phyloP scores from a whole-genome alignment of 2,329 filamentous ascomycete genomes.

The Fusarium chuoi region DNA sequence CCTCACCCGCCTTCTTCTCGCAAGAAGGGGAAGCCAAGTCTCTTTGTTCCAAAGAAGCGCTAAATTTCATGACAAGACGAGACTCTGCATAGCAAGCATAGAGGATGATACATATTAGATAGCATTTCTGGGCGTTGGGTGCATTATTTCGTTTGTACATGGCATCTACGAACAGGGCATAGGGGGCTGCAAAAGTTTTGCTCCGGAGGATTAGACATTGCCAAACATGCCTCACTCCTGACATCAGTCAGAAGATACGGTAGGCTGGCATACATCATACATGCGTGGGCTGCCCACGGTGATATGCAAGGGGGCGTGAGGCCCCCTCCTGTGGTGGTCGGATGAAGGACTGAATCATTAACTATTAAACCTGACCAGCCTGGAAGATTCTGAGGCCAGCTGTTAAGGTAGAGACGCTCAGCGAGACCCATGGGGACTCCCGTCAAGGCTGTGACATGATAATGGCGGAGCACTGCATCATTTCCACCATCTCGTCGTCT shows the following conservation, averaged over 20 bases:
- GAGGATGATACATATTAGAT: conserved; percentile 3
- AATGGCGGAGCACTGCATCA: conserved; percentile 6
- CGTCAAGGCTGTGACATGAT: not conserved
- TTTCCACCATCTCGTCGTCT: not conserved
- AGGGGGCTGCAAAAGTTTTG: not conserved
- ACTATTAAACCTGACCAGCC: not conserved
- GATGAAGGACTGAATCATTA: not conserved
- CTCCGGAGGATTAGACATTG: not conserved
- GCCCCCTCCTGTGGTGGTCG: not conserved
- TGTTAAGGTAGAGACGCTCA: not conserved
- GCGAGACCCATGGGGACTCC: not conserved
- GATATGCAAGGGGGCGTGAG: conserved; percentile 24
- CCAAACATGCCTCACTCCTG: not conserved
- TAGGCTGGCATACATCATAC: not conserved
- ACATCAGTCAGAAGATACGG: not conserved
- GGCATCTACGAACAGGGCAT: conserved; percentile 2
- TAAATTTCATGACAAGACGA: conserved; percentile 19
- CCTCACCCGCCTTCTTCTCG: conserved; percentile 44
- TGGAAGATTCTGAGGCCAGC: not conserved
- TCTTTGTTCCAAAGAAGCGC: conserved; percentile 56
- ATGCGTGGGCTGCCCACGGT: not conserved
- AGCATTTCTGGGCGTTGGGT: conserved; percentile 39
- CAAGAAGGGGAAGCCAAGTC: conserved; percentile 56
- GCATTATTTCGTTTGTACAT: conserved; percentile 1
- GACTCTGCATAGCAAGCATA: conserved; percentile 21